Evolutionary conservation across 345 rosid species (phyloP), one percentile per base, ranked within the genome.

Genomic region (Rubroshorea leprosula): DNA sequence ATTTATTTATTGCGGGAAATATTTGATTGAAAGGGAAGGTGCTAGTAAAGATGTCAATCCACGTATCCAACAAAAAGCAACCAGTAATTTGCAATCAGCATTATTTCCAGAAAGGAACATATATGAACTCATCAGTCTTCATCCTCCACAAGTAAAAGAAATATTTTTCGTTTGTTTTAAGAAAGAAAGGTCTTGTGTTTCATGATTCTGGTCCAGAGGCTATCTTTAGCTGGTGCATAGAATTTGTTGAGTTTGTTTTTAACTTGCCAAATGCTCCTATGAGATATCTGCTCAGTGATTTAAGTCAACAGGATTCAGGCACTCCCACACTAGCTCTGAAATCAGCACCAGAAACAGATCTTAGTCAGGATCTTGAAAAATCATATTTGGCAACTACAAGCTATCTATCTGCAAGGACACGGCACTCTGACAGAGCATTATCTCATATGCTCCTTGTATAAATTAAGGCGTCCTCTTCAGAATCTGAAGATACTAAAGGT

Each of bases 1-100:
- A 66, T 71, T 86, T 85, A 80, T 63, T 23, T 72, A 69, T 44
- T 73, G 84, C 79, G 57, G 71, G 70, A 73, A 78, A 51, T 74
- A 71, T 58, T 58, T 79, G 56, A 50, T 26, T 48, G 68, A 71
- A 45, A 71, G 23, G 35, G 58, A 54, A 50, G 74, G 31, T 43
- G 54, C 50, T 25, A 49, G 43, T 44, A 57, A 70, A 55, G 78
- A 68, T 51, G 66, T 75, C 55, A 61, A 69, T 55, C 9, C 64
- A 18, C 29, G 65, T 64, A 54, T 29, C 23, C 62, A 58, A 41
- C 61, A 23, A 60, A 76, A 74, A 60, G 63, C 45, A 12, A 44
- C 41, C 48, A 12, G 48, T 25, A 73, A 62, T 49, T 23, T 44
- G 54, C 57, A 67, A 45, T 62, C 72, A 48, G 51, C 54, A 31